These are phyloP conservation scores for Chenopodium suecicum DNA, from an alignment of 148 eudicot genomes.

Conservation along the genomic window DNA sequence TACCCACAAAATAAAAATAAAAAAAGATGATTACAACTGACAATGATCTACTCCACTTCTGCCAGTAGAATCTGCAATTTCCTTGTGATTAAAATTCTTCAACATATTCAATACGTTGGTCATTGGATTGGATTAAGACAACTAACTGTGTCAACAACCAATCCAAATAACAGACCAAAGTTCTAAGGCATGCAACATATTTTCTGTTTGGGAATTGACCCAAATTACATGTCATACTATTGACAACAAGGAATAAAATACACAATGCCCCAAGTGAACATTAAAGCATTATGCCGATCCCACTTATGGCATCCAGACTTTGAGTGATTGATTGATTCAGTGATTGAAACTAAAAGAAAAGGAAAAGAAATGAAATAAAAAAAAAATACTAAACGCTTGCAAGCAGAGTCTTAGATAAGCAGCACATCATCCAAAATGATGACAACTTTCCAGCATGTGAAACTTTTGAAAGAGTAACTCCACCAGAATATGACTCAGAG, in stretches of 20 bases:
- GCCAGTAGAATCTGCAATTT: background rate
- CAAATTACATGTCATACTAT: background rate
- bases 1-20: background rate
- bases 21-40: background rate
- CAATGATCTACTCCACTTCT: background rate
- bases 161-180: background rate
- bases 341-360: background rate
- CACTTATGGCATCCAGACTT: too few relatives aligned
- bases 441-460: background rate
- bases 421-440: background rate
- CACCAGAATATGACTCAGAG: background rate
- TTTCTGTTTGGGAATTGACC: background rate
- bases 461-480: slow-evolving; percentile 1
- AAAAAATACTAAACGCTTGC: background rate
- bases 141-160: background rate
- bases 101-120: background rate
- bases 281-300: background rate
- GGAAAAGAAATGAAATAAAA: background rate
- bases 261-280: background rate
- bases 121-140: background rate
- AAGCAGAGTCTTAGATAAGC: background rate
- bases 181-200: background rate
- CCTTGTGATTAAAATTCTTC: background rate
- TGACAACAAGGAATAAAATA: background rate
- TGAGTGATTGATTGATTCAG: too few relatives aligned